Base-by-base conservation (phyloP, 306 rosid genomes). In the Quercus berberidifolia region DNA sequence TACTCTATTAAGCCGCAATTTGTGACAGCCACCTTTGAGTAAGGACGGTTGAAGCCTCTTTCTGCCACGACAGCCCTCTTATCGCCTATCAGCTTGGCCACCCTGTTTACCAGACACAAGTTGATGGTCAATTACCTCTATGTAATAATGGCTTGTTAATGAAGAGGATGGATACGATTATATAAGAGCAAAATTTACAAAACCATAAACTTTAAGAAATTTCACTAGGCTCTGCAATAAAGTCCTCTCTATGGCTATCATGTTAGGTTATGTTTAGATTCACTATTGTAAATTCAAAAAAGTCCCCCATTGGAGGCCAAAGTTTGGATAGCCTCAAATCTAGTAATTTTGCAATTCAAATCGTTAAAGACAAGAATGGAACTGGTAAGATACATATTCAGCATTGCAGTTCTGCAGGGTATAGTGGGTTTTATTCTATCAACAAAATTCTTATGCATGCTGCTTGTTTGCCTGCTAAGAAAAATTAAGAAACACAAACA, bases 81-180 rank as follows among this genome's bases (percentile, higher is more conserved):
- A 79, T 94, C 98, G 28, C 98, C 98, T 54, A 93, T 90, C 46
- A 90, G 85, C 93, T 91, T 93, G 69, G 97, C 98, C 82, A 90
- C 97, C 91, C 98, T 93, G 85, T 75, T 60, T 33, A 51, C n/a
- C 28, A 70, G 21, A 41, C 69, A 68, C 0, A 68, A 55, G 30
- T 18, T 52, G 18, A 38, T 21, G 5, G 72, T 83, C n/a, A 72
- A 73, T 51, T 52, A 19, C 21, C 64, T 77, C 11, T 83, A 18
- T 12, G 20, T 23, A 17, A 49, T n/a, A 25, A 82, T 30, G 54
- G 5, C 15, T 69, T n/a, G 55, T 33, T 14, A 73, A 25, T 21
- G 23, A 8, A 25, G 21, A 7, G 20, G 25, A 18, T 28, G 52
- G 33, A 30, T 41, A 17, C 33, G 5, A 49, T 49, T 59, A 23